Conservation (phyloP, 2,329 filamentous ascomycete species). For the Cercospora brassicicola region DNA sequence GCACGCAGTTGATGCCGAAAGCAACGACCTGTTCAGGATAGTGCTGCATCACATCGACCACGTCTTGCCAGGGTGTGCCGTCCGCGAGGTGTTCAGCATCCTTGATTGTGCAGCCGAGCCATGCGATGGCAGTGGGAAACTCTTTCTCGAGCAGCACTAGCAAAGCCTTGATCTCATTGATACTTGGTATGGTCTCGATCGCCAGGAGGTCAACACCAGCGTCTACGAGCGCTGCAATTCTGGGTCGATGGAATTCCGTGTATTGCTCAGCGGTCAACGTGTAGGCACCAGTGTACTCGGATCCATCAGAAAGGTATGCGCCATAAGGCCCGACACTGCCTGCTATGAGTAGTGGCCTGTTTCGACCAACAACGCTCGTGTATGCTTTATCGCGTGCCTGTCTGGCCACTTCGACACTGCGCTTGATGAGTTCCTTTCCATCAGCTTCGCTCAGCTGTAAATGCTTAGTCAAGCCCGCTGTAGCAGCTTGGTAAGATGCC, state of each 20-base stretch:
- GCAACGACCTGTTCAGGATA: constrained; percentile 41
- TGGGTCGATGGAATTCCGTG: constrained; percentile 47
- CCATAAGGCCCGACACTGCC: constrained; percentile 52
- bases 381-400: constrained; percentile 37
- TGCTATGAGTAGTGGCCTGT: constrained; percentile 41
- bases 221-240: constrained; percentile 45
- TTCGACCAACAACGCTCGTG: not conserved
- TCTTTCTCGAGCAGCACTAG: constrained; percentile 42
- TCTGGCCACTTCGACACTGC: constrained; percentile 46
- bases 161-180: constrained; percentile 44
- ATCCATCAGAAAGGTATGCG: constrained; percentile 49
- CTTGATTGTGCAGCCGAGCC: constrained; percentile 46
- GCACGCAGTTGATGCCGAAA: constrained; percentile 50
- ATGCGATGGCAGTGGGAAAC: constrained; percentile 42
- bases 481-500: constrained; percentile 50
- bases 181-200: constrained; percentile 48
- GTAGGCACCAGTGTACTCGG: constrained; percentile 51
- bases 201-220: constrained; percentile 49
- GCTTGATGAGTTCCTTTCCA: constrained; percentile 41
- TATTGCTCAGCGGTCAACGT: constrained; percentile 33
- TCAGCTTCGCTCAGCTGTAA: constrained; percentile 38
- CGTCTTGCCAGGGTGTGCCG: constrained; percentile 42
- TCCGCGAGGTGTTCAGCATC: constrained; percentile 44
- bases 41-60: constrained; percentile 37
- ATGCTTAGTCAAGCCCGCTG: constrained; percentile 44